phyloP scores from a whole-genome alignment of 768 basidiomycete species.

The Austroboletus eburneus region DNA sequence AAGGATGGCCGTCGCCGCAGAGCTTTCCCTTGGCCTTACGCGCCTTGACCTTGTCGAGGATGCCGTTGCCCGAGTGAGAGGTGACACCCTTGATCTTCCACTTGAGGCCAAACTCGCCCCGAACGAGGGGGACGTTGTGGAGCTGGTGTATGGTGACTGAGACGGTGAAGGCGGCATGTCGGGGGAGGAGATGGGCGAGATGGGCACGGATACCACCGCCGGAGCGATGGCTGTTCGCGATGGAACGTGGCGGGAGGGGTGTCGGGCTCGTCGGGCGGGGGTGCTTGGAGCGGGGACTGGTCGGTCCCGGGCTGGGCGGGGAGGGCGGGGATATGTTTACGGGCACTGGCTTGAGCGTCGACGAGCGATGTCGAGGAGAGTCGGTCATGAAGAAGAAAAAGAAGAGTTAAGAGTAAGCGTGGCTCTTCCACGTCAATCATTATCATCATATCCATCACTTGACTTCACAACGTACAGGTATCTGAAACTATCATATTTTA shows the following conservation, averaged over 20 bases:
- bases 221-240: not conserved
- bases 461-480: not conserved
- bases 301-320: conserved; percentile 5
- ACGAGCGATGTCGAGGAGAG: conserved; percentile 19
- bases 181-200: conserved; percentile 56
- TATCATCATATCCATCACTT: too few relatives aligned
- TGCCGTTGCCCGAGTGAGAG: conserved; percentile 30
- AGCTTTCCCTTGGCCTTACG: conserved; percentile 28
- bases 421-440: too few relatives aligned
- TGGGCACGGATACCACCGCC: conserved; percentile 46
- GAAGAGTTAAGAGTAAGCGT: too few relatives aligned
- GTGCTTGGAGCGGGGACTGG: too few relatives aligned
- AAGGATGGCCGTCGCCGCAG: not conserved
- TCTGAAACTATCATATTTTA: conserved; percentile 18
- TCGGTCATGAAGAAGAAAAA: too few relatives aligned
- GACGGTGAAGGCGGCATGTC: conserved; percentile 64
- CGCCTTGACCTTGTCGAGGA: conserved; percentile 6
- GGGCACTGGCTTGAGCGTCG: conserved; percentile 11
- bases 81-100: conserved; percentile 69
- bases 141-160: conserved; percentile 62
- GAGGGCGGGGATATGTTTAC: not conserved
- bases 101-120: conserved; percentile 62
- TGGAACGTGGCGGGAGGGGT: too few relatives aligned
- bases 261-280: too few relatives aligned
- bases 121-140: conserved; percentile 65